Percentiles rank a stretch among this genome's conserved stretches.
phyloP scores from a whole-genome alignment of 1,284 basidiomycete species.

The Coriolopsis trogii region DNA sequence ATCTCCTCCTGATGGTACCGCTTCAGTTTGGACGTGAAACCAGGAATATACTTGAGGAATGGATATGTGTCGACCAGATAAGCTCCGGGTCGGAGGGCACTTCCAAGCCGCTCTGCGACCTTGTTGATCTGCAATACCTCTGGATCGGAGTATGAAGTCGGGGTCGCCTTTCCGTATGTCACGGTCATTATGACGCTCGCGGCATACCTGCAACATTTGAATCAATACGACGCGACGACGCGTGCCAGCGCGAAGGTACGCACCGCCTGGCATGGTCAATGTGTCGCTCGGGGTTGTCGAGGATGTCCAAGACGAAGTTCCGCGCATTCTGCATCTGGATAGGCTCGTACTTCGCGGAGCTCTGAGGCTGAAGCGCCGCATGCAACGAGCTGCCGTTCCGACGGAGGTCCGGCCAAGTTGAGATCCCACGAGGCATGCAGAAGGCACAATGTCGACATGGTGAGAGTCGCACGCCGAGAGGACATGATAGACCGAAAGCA shows the following conservation, averaged over 20 bases:
- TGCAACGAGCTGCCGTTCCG: conserved; percentile 10
- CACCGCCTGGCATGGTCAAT: conserved; percentile 7
- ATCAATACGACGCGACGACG: not conserved
- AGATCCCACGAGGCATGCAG: too few species aligned
- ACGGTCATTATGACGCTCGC: conserved; percentile 66
- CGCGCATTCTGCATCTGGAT: conserved; percentile 20
- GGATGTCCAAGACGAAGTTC: conserved; percentile 12
- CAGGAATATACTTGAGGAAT: conserved; percentile 56
- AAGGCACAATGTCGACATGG: too few species aligned
- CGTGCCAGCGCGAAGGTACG: not conserved
- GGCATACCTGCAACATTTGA: conserved; percentile 48
- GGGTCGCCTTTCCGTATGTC: conserved; percentile 62
- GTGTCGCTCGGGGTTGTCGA: conserved; percentile 9
- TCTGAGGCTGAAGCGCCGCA: conserved; percentile 15
- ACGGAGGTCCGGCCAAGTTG: not conserved
- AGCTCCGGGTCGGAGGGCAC: conserved; percentile 54
- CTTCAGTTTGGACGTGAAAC: conserved; percentile 55
- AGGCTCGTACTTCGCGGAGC: conserved; percentile 12
- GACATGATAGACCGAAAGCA: too few species aligned
- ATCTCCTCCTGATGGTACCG: conserved; percentile 60
- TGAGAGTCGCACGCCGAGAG: too few species aligned
- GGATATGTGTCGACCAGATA: conserved; percentile 63
- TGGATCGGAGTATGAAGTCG: conserved; percentile 53
- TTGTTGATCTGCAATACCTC: conserved; percentile 57
- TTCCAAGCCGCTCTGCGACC: conserved; percentile 49